Base-by-base conservation (phyloP, 1,139 yeast genomes). In the Geotrichum klebahnii region DNA sequence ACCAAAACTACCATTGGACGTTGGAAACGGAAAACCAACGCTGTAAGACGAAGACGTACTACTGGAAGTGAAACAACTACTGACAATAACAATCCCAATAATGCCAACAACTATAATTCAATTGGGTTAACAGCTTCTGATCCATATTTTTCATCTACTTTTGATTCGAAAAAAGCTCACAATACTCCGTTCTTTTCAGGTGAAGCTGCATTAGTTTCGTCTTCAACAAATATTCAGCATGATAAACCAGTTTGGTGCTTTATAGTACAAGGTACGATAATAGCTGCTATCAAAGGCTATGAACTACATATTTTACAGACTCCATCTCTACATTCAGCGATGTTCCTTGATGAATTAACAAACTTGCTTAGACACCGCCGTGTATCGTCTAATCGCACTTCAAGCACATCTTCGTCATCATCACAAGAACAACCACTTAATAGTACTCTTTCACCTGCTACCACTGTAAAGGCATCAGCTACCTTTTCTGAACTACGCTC, bases 1-100 rank as follows among this genome's bases (percentile, higher is more conserved):
- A 41, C 45, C 14, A n/a, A 32, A 2, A n/a, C 24, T 17, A 14
- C 20, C 19, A n/a, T 41, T 5, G 45, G 45, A 10, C 33, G 35
- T 5, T 41, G 45, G 45, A 6, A 37, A 14, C 44, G 31, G n/a
- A 22, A n/a, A 8, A 17, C n/a, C 10, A 12, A 14, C 10, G 10
- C 10, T 26, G 9, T 6, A 10, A 24, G 5, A 14, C 12, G n/a
- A 16, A 17, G 20, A 9, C 20, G 9, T n/a, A 24, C 19, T 26
- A 4, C n/a, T 12, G 31, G 16, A 6, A 14, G 32, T 14, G 8
- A 12, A 6, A 12, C 31, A 19, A 6, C 43, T 8, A 22, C n/a
- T 16, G n/a, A 8, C 8, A 8, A 32, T 5, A 12, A 12, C 6
- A 14, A n/a, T 12, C 35, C 35, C n/a, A 14, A 5, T 8, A 14